Evolutionary conservation across 352 stramenopile species (phyloP).

Genomic region (Blastocystis hominis): DNA sequence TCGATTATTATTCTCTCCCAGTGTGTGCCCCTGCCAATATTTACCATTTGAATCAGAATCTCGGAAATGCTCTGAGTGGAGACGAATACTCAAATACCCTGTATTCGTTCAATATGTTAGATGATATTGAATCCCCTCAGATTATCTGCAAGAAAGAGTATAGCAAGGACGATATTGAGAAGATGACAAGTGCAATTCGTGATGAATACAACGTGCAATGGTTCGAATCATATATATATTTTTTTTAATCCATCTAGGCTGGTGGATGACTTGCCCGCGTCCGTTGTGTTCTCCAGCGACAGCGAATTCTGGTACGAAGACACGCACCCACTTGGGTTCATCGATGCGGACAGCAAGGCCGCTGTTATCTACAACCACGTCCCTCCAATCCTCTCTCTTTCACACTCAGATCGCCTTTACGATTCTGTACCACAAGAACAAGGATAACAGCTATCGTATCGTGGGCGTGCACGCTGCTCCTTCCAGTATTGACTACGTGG

Average conservation of each 20-base stretch:
- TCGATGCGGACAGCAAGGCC: constrained; percentile 71
- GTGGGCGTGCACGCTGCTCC: constrained; percentile 63
- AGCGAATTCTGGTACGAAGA: constrained; percentile 72
- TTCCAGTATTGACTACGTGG: constrained; percentile 63
- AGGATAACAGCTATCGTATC: constrained; percentile 69
- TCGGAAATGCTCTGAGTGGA: constrained; percentile 44
- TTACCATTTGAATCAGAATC: constrained; percentile 8
- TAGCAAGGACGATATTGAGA: constrained; percentile 68
- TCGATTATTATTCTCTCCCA: constrained; percentile 64
- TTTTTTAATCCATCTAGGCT: constrained; percentile 64
- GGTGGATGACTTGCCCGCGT: constrained; percentile 79
- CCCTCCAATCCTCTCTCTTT: constrained; percentile 80
- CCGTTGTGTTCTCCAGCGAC: constrained; percentile 60
- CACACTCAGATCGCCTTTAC: constrained; percentile 63
- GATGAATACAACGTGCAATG: constrained; percentile 86
- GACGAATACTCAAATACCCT: constrained; percentile 51
- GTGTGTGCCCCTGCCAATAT: constrained; percentile 40
- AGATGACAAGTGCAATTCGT: constrained; percentile 81
- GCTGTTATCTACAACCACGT: constrained; percentile 96
- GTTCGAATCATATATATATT: constrained; percentile 8
- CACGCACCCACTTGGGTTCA: constrained; percentile 80
- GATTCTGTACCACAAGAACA: constrained; percentile 8
- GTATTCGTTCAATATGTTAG: constrained; percentile 25
- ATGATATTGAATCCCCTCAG: neutral
- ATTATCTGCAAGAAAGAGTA: constrained; percentile 66